Base-by-base conservation (phyloP, 2,329 filamentous ascomycete genomes). In the Aspergillus pseudonomiae region DNA sequence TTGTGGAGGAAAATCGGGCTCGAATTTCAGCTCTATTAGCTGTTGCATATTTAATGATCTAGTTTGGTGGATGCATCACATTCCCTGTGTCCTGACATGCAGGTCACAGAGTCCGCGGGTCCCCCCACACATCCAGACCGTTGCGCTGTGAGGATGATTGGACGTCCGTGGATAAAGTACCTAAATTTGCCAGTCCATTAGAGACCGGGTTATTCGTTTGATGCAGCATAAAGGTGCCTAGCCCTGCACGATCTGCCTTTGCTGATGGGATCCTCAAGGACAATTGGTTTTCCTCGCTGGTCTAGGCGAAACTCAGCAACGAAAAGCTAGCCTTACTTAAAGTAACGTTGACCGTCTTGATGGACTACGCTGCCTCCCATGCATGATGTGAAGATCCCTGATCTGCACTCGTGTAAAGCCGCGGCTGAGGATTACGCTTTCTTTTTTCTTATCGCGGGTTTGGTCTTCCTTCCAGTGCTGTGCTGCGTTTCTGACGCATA, bases 11-110 rank as follows among this genome's bases (percentile, higher is more conserved):
- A 39, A 58, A 48, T 63, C 61, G 36, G 60, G 59, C 57, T 62
- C 52, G 39, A 62, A 62, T 61, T 53, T 48, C 60, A 64, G 58
- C 60, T 53, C 57, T 59, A 48, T 62, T 61, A 65, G 59, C 61
- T 59, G 55, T 61, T 62, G 65, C 61, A 59, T 61, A 64, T 63
- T 60, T 52, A 52, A 68, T 64, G 57, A 61, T 67, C 63, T 64
- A 67, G 67, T 59, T 69, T 64, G 67, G 64, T 69, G 68, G 70
- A 75, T 69, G 68, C 67, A 73, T 75, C 73, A 75, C 71, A 73
- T 75, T 69, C 65, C 66, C 69, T 65, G 63, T 61, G 61, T 65
- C 63, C 65, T 69, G 64, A 67, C 67, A 67, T 68, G 66, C 71
- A 72, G 68, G 62, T 64, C 62, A 62, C 63, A 65, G 63, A 70